Base-by-base conservation (phyloP, 805 yeast species). In the Maudiozyma saulgeensis region DNA sequence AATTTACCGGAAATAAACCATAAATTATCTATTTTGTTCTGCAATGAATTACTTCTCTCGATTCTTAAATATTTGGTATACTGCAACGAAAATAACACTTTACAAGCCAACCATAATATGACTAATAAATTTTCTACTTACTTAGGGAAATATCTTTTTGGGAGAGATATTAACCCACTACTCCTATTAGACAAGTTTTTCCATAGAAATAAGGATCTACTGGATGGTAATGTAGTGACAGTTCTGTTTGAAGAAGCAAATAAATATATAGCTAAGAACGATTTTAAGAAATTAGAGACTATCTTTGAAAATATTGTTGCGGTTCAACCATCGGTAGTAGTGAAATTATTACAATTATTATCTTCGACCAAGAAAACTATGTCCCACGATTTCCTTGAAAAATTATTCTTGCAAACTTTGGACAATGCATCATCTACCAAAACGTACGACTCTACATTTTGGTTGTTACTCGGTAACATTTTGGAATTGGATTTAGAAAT, bases 401-500 rank as follows among this genome's bases (percentile, higher is more conserved):
- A 55, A 1, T 43, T 66, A 38, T 62, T 63, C 31, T 23, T 43
- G 1, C 47, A 53, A 8, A 51, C 55, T 2, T 35, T 60, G 6
- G 39, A 49, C 18, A 28, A 41, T 32, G 41, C 51, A 1, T 41
- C 55, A 2, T 16, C 35, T 4, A 26, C 45, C 2, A 26, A 40
- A 4, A n/a, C 31, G 11, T 39, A 41, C 11, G 49, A 49, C 23
- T 31, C 41, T 6, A 52, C 69, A 28, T 72, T 74, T 49, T 77
- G 80, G 78, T 54, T 58, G 1, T 63, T 84, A 47, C 60, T 83
- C 4, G 67, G 63, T 1, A 68, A 75, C 35, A 64, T 82, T 4
- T 57, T 82, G 13, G 70, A 70, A 26, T 69, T 82, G 47, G 84
- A 82, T 61, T 69, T 79, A 3, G 84, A 80, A 49, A 67, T 83